A percentile compares a stretch with the other conserved stretches of the same genome.
These are phyloP conservation scores for Neurospora hispaniola DNA, from an alignment of 495 filamentous ascomycete genomes.

Conservation along the genomic window DNA sequence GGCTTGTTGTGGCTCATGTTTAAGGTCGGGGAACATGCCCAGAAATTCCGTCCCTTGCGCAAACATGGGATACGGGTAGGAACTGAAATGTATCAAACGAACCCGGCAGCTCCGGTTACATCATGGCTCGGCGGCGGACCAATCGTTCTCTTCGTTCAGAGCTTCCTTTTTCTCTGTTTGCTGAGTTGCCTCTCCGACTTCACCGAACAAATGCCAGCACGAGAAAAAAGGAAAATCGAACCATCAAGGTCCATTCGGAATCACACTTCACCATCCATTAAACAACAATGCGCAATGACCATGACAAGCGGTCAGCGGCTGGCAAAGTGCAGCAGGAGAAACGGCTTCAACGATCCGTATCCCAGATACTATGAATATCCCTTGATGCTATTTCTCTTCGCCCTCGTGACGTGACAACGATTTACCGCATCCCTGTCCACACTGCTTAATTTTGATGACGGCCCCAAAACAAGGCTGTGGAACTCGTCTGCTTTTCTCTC, in stretches of 20 bases:
- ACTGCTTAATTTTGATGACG: slow-evolving; percentile 1
- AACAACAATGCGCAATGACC: not conserved
- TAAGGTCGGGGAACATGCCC: not conserved
- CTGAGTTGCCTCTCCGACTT: not conserved
- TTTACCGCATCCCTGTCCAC: slow-evolving; percentile 10
- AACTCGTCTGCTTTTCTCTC: not conserved
- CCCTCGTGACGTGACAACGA: slow-evolving; percentile 19
- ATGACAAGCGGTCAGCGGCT: not conserved
- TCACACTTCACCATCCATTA: not conserved
- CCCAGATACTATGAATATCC: not conserved
- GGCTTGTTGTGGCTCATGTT: not conserved
- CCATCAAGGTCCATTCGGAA: not conserved
- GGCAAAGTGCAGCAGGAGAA: not conserved
- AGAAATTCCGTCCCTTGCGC: not conserved
- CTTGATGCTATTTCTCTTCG: not conserved
- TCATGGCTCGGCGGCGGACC: not conserved
- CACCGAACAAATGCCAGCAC: not conserved
- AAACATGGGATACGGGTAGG: not conserved
- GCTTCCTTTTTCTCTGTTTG: not conserved
- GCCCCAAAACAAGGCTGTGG: slow-evolving; percentile 14
- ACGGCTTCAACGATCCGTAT: not conserved
- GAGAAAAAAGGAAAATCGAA: not conserved
- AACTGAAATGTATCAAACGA: not conserved
- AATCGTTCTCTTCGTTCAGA: not conserved
- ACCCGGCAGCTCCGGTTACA: not conserved